Evolutionary conservation across 768 basidiomycete species (phyloP).

Genomic region (Pleurotus ostreatus): DNA sequence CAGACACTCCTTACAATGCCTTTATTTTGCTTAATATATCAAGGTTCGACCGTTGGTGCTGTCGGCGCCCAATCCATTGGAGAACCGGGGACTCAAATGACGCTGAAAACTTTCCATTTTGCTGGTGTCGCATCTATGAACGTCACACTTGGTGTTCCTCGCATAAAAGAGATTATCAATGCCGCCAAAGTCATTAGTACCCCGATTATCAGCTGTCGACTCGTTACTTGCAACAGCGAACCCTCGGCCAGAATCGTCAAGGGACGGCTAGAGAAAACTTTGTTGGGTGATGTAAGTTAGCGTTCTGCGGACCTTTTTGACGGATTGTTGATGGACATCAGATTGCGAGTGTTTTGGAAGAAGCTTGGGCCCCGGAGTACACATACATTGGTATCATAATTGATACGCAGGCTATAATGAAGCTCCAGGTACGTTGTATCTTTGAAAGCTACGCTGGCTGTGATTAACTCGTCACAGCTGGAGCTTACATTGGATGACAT

Average conservation of each 20-base stretch:
- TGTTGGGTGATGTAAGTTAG: constrained; percentile 79
- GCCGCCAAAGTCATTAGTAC: constrained; percentile 97
- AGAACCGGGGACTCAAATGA: constrained; percentile 99
- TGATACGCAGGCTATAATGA: constrained; percentile 82
- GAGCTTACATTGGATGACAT: constrained; percentile 92
- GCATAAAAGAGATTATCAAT: constrained; percentile 99
- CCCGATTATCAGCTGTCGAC: constrained; percentile 95
- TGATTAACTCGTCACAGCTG: constrained; percentile 44
- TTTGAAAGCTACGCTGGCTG: not conserved
- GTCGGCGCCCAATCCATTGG: constrained; percentile 99
- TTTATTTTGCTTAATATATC: too few relatives aligned
- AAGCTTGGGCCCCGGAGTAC: constrained; percentile 91
- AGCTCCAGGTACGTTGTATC: constrained; percentile 63
- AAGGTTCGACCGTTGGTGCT: constrained; percentile 96
- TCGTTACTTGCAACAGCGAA: constrained; percentile 82
- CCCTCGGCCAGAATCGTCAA: constrained; percentile 98
- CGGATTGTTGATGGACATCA: constrained; percentile 23
- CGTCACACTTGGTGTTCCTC: constrained; percentile 98
- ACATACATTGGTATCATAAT: constrained; percentile 93
- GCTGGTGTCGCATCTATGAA: constrained; percentile 99
- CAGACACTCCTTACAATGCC: not conserved
- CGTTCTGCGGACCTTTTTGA: not conserved
- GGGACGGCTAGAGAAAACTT: constrained; percentile 91
- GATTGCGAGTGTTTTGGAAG: constrained; percentile 91
- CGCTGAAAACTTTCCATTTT: constrained; percentile 99